Percentiles rank a stretch among this genome's conserved stretches.
Conservation (phyloP, 768 basidiomycete species). For the Neoboletus subvelutipes region DNA sequence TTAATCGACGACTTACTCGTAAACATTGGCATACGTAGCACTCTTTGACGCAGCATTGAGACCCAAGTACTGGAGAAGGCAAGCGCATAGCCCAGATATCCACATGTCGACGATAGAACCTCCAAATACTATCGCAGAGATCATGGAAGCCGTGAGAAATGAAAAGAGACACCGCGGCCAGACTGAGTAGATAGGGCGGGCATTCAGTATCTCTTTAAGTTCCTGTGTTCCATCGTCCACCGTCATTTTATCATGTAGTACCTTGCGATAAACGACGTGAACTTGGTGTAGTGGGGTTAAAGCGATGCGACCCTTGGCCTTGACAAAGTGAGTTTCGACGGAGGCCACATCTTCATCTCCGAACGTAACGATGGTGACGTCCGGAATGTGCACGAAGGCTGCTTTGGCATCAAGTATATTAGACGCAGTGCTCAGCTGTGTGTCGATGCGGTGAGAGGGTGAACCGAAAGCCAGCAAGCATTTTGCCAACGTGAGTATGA, state of each 20-base stretch:
- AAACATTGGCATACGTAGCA: constrained; percentile 91
- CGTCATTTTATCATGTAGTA: constrained; percentile 79
- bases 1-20: constrained; percentile 63
- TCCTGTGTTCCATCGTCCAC: constrained; percentile 69
- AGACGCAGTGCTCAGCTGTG: constrained; percentile 80
- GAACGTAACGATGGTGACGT: constrained; percentile 79
- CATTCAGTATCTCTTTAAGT: constrained; percentile 61
- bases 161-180: constrained; percentile 69
- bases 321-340: constrained; percentile 83
- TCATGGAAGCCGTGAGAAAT: constrained; percentile 74
- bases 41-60: constrained; percentile 82
- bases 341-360: constrained; percentile 70
- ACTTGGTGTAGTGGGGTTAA: constrained; percentile 80
- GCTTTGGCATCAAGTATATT: constrained; percentile 75
- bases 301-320: constrained; percentile 75
- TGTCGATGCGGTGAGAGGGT: constrained; percentile 92
- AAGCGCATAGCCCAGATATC: constrained; percentile 69
- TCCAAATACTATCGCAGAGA: constrained; percentile 81
- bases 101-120: constrained; percentile 82
- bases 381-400: constrained; percentile 82
- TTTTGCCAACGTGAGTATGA: constrained; percentile 83
- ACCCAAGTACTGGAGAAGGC: constrained; percentile 74
- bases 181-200: constrained; percentile 67
- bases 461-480: constrained; percentile 90
- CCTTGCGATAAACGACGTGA: constrained; percentile 81